Base-by-base conservation (phyloP, 2,329 filamentous ascomycete genomes). In the Colletotrichum lindemuthianum region DNA sequence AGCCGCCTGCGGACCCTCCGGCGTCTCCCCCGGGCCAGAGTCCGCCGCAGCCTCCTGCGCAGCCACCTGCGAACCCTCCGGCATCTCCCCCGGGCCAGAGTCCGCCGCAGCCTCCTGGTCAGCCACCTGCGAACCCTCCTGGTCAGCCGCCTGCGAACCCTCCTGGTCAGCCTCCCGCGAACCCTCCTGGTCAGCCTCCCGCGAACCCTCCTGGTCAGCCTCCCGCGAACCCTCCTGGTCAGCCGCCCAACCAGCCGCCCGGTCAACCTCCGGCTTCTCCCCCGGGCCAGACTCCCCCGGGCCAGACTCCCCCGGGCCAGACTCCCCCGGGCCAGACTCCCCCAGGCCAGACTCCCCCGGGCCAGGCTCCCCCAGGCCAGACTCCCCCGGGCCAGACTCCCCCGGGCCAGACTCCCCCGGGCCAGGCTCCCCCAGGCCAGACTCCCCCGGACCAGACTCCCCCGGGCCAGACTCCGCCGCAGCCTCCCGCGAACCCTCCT, bases 111-210 rank as follows among this genome's bases (percentile, higher is more conserved):
- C 53, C 59, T 1, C 36, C 39, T 4, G 39, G 47, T 11, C 59
- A 51, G 5, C 59, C 57, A 8, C 32, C 45, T 1, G 57, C 37
- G 24, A 24, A 24, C 24, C 24, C 16, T 37, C 49, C 37, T 40
- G 32, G 36, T 39, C 49, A 40, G 7, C 53, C 40, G 13, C 33
- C 61, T 7, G 32, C 55, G 12, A 49, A 48, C 10, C 54, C 60
- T 2, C 48, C 54, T 5, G 34, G 48, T 12, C 45, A 57, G 10
- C 53, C 60, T 7, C 33, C 41, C 8, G n/a, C 44, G 4, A 45
- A 54, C 12, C 58, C 63, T 3, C 52, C 57, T n/a, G 48, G 43
- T 10, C 34, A 56, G 4, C 56, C 56, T 24, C 43, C 61, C 3
- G 8, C 47, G 13, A 37, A 57, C 16, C 15, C 39, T 34, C 49